A percentile compares a stretch with the other conserved stretches of the same genome.
These are phyloP conservation scores for Termitomyces heimii DNA, from an alignment of 768 basidiomycete species.

Conservation along the genomic window DNA sequence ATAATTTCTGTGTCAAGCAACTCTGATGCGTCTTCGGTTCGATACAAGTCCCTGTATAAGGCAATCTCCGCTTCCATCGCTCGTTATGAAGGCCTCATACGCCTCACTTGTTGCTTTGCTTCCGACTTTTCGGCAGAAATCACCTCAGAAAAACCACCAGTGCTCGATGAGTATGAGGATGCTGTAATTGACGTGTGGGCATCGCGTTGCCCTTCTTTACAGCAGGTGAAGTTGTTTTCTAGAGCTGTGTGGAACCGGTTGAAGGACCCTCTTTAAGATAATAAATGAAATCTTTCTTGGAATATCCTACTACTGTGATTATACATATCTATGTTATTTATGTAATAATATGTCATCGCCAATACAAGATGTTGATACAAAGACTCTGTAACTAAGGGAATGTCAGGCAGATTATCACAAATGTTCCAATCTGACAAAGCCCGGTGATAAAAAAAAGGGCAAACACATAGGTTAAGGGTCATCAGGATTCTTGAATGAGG, in stretches of 20 bases:
- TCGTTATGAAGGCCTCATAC: conserved; percentile 30
- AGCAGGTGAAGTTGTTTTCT: conserved; percentile 21
- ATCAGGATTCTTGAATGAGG: not conserved
- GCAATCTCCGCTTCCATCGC: conserved; percentile 31
- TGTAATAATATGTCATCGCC: not conserved
- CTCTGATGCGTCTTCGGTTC: not conserved
- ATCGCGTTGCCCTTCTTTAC: conserved; percentile 21
- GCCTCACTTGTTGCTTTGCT: conserved; percentile 19
- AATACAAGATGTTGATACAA: not conserved
- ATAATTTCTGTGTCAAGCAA: not conserved
- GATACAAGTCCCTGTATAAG: conserved; percentile 30
- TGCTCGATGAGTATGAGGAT: conserved; percentile 10
- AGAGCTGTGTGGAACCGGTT: conserved; percentile 16
- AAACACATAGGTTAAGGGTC: not conserved
- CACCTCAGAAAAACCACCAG: not conserved
- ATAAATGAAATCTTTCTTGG: not conserved
- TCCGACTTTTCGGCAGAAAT: conserved; percentile 4
- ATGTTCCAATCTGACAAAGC: not conserved
- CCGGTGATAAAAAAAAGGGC: not conserved
- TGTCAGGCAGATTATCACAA: not conserved
- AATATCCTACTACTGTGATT: not conserved
- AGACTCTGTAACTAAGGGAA: not conserved
- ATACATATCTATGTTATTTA: not conserved
- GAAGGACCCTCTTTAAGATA: not conserved
- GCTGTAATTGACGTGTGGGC: conserved; percentile 18